A percentile compares a stretch with the other conserved stretches of the same genome.
These are phyloP conservation scores for Camelina laxa DNA, from an alignment of 345 rosid species.

Conservation along the genomic window DNA sequence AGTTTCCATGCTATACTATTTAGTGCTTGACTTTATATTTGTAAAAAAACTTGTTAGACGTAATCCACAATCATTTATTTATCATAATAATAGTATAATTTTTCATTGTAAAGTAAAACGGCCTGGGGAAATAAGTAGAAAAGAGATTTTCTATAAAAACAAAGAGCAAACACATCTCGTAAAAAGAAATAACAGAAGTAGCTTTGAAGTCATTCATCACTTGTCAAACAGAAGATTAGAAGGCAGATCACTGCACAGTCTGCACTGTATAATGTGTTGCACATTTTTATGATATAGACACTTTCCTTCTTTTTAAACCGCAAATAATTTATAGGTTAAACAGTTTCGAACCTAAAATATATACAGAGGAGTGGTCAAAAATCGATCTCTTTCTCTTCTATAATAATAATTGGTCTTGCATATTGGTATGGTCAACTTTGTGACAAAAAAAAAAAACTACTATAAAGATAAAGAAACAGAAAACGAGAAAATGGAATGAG, in stretches of 20 bases:
- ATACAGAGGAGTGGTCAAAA: background rate
- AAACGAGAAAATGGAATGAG: slow-evolving; percentile 36
- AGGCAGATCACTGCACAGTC: background rate
- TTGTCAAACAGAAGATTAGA: background rate
- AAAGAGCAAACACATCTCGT: slow-evolving; percentile 6
- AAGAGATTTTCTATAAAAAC: no score
- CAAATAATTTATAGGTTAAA: background rate
- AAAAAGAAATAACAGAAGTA: slow-evolving; percentile 15
- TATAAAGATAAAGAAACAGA: background rate
- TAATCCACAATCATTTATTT: background rate
- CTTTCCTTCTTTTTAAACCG: slow-evolving; percentile 5
- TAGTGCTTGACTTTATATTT: background rate
- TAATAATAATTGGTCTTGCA: slow-evolving; percentile 31
- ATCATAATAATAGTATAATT: background rate
- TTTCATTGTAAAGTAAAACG: slow-evolving; percentile 25
- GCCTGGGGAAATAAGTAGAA: background rate
- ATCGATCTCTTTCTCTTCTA: background rate
- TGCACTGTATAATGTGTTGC: background rate
- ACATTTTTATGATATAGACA: background rate
- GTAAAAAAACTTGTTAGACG: background rate
- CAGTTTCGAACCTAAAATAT: background rate
- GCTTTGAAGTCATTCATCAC: slow-evolving; percentile 29
- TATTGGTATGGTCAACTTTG: slow-evolving; percentile 37
- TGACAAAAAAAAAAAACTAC: background rate
- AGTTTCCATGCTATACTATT: no score